Percentiles rank a stretch among this genome's conserved stretches.
These are phyloP conservation scores for Saccharomyces uvarum DNA, from an alignment of 1,139 yeast species.

Conservation along the genomic window DNA sequence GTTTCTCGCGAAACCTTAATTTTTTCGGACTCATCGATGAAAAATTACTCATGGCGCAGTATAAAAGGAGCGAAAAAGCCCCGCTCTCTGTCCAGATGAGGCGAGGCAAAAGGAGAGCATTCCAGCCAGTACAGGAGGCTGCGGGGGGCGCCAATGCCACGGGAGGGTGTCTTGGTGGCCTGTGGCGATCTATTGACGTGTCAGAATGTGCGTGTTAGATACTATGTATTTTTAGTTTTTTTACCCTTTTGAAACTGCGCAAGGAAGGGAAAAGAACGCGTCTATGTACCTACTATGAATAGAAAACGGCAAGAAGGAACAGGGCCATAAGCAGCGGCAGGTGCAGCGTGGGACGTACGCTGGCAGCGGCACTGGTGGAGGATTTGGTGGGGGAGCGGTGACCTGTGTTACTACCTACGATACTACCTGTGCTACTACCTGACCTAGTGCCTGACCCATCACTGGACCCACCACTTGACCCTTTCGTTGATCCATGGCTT, in stretches of 20 bases:
- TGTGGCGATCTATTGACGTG: background rate
- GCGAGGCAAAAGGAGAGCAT: background rate
- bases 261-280: background rate
- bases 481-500: too few relatives aligned
- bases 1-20: background rate
- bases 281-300: background rate
- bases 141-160: background rate
- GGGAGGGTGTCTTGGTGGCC: background rate
- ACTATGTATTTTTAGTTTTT: background rate
- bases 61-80: conserved; percentile 1
- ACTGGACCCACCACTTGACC: too few relatives aligned
- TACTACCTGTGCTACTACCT: too few relatives aligned
- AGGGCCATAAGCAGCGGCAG: background rate
- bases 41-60: background rate
- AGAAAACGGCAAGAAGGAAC: background rate
- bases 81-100: background rate
- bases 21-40: background rate
- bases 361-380: background rate
- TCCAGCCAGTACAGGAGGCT: too few relatives aligned
- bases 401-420: too few relatives aligned
- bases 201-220: background rate
- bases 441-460: too few relatives aligned
- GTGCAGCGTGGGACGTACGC: background rate
- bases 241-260: background rate
- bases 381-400: too few relatives aligned